Evolutionary conservation across 1,284 basidiomycete species (phyloP), one percentile per base, ranked within the genome.

Genomic region (Sanghuangporus weigelae): DNA sequence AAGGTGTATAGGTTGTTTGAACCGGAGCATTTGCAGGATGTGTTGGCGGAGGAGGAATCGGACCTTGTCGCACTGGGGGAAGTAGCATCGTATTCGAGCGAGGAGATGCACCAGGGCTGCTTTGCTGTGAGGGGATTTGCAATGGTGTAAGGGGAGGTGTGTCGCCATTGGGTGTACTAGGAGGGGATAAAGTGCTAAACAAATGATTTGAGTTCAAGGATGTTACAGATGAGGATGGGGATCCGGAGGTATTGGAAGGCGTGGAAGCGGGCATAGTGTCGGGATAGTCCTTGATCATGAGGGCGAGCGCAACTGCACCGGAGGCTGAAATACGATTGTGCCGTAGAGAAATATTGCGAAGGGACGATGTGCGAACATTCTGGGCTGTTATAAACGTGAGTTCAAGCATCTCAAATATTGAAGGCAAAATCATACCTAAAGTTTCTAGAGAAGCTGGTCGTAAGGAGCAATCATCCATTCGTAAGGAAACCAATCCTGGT

Each of bases 261-360:
- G 60, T 54, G 14, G 48, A 26, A 2, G 55, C 71, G 68, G 84
- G 80, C 54, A 86, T 79, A 55, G 86, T 80, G 69, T 95, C 92
- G 3, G 93, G 92, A 71, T 96, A 97, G 74, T 98, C 95, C 63
- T 92, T 86, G 67, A 97, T 94, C 92, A 97, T 96, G 58, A 96
- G 81, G 0, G 95, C 94, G n/a, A 98, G 80, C 0, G 93, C 90
- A 2, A 97, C 93, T 1, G 90, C 93, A 23, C 93, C 93, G 0
- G 89, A 84, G 0, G 86, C 82, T 44, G 83, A 86, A 69, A 97
- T 96, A 58, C 85, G 85, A 74, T 97, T 96, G 59, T 92, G 83
- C 31, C 95, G 84, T 12, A 97, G 77, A 0, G 94, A 96, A 60
- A 97, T 87, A 70, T 97, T 93, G 67, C 86, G 84, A 58, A 98